A percentile compares a stretch with the other conserved stretches of the same genome.
These are phyloP conservation scores for Mediolabrus comicus DNA, from an alignment of 108 stramenopile species.

Conservation along the genomic window DNA sequence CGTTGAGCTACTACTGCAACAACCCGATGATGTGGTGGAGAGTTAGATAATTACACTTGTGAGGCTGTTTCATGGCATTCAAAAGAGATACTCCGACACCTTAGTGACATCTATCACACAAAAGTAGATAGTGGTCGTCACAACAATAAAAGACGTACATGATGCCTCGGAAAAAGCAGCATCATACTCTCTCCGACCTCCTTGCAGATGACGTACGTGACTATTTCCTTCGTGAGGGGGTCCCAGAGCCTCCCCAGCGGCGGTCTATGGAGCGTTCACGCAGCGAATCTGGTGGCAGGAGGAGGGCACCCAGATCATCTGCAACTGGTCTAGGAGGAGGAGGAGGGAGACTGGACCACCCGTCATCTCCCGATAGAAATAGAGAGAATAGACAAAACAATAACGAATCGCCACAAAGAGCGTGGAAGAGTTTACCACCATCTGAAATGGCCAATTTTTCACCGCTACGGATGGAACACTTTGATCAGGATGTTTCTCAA, in stretches of 20 bases:
- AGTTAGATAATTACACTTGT: too few species aligned
- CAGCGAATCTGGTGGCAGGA: background rate
- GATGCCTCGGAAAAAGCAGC: background rate
- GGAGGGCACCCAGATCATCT: too few species aligned
- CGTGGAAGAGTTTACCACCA: background rate
- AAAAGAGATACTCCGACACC: too few species aligned
- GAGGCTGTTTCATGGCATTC: too few species aligned
- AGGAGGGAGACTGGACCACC: background rate
- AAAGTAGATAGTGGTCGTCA: background rate
- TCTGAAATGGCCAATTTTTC: background rate
- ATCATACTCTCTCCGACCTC: conserved; percentile 30
- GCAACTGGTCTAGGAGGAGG: too few species aligned
- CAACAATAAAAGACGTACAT: background rate
- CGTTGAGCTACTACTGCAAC: too few species aligned
- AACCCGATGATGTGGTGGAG: too few species aligned
- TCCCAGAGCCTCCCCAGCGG: background rate
- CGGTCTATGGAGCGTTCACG: too few species aligned
- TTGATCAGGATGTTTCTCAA: background rate
- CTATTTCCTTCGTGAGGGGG: conserved; percentile 39
- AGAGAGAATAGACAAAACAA: background rate
- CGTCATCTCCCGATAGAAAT: background rate
- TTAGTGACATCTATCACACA: background rate
- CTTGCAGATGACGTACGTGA: conserved; percentile 37
- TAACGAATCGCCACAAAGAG: background rate
- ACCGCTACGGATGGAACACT: background rate